Conservation (phyloP, 345 rosid genomes). For the Trapa bicornis region DNA sequence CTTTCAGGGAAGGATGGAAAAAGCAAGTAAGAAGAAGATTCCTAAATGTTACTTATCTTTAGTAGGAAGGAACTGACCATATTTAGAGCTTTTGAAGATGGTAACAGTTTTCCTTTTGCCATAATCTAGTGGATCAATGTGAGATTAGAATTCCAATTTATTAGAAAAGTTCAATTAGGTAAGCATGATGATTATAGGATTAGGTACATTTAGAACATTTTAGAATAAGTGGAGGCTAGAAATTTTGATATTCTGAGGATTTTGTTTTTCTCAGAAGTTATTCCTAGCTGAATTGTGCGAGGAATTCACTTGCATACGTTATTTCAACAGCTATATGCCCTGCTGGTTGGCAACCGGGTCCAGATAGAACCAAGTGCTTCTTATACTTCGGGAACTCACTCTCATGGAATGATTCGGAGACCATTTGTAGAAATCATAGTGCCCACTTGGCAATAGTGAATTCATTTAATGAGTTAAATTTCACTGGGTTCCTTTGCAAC, state of each 20-base stretch:
- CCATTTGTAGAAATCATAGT: constrained; percentile 30
- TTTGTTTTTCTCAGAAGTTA: neutral
- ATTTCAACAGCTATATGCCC: constrained; percentile 44
- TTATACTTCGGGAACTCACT: constrained; percentile 15
- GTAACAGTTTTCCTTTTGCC: neutral
- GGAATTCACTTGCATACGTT: neutral
- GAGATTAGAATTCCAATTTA: neutral
- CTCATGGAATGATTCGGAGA: constrained; percentile 70
- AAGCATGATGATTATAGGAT: neutral
- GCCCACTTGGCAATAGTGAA: constrained; percentile 63
- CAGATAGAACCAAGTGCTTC: constrained; percentile 46
- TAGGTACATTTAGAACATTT: neutral
- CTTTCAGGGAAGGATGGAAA: too few relatives aligned
- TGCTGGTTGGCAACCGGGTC: constrained; percentile 43
- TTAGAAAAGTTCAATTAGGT: neutral
- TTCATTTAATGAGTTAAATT: constrained; percentile 39
- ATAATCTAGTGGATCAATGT: neutral
- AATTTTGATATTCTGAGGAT: neutral
- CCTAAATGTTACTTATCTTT: neutral
- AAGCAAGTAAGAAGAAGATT: too few relatives aligned
- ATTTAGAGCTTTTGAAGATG: neutral
- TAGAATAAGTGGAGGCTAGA: neutral
- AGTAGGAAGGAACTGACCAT: neutral
- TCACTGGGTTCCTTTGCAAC: constrained; percentile 41
- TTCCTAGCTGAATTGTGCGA: neutral